Evolutionary conservation across 2,329 filamentous ascomycete genomes (phyloP).

Genomic region (Pseudocercospora cruenta): DNA sequence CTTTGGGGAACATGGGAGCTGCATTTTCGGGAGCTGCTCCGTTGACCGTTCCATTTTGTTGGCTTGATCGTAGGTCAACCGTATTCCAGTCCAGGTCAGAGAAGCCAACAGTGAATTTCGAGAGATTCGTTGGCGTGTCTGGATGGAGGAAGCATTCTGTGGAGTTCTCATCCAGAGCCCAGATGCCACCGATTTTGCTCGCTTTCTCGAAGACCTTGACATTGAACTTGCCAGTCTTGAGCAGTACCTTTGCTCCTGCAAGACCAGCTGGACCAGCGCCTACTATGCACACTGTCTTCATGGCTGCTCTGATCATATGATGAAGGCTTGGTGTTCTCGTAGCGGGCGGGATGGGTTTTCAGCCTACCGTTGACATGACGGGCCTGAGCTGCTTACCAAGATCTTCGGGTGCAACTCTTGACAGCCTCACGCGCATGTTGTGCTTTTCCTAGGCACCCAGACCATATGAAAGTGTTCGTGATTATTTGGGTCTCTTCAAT

Average conservation of each 20-base stretch:
- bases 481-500: too few relatives aligned
- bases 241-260: conserved; percentile 65
- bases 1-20: conserved; percentile 70
- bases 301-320: conserved; percentile 5
- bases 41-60: conserved; percentile 6
- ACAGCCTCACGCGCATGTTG: background rate
- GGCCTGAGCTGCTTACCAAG: conserved; percentile 2
- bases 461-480: background rate
- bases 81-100: conserved; percentile 70
- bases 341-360: background rate
- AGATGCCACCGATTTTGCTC: conserved; percentile 73
- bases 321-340: background rate
- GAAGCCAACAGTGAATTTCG: conserved; percentile 69
- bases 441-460: background rate
- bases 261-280: conserved; percentile 52
- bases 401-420: background rate
- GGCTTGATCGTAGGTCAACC: conserved; percentile 37
- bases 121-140: conserved; percentile 68
- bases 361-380: background rate
- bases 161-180: conserved; percentile 56
- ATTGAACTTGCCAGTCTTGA: conserved; percentile 62
- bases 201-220: conserved; percentile 73
- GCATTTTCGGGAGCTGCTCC: conserved; percentile 8
- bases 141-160: conserved; percentile 65
- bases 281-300: conserved; percentile 45